phyloP scores from a whole-genome alignment of 2,329 filamentous ascomycete genomes.

The Sphaerulina vaccinii region DNA sequence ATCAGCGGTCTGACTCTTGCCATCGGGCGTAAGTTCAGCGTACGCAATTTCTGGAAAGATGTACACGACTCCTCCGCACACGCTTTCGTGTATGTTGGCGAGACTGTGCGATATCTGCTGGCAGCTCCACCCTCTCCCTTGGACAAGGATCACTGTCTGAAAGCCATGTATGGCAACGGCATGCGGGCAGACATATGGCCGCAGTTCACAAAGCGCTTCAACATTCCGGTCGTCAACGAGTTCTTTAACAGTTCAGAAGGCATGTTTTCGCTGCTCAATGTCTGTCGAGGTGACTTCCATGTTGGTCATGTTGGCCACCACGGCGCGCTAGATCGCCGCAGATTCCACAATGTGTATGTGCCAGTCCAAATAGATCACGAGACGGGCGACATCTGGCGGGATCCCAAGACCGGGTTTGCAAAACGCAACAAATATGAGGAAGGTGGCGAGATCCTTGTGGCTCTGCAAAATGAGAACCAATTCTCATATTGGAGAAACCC shows the following conservation, averaged over 20 bases:
- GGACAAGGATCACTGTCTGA: constrained; percentile 59
- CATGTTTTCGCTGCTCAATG: constrained; percentile 56
- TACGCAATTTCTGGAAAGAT: constrained; percentile 69
- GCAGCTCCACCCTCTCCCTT: constrained; percentile 63
- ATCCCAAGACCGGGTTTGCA: constrained; percentile 67
- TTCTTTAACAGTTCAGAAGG: constrained; percentile 80
- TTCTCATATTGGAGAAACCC: constrained; percentile 70
- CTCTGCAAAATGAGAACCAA: constrained; percentile 54
- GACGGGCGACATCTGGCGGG: constrained; percentile 64
- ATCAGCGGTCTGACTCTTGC: constrained; percentile 58
- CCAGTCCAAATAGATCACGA: constrained; percentile 69
- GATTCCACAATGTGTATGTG: constrained; percentile 56
- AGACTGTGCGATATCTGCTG: constrained; percentile 72
- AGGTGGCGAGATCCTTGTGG: constrained; percentile 75
- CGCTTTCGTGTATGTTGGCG: constrained; percentile 74
- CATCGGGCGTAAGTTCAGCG: constrained; percentile 67
- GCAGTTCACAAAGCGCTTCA: constrained; percentile 63
- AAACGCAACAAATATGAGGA: constrained; percentile 61
- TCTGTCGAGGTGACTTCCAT: constrained; percentile 56
- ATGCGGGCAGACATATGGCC: constrained; percentile 68
- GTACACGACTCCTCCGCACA: constrained; percentile 66
- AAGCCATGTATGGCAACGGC: constrained; percentile 65
- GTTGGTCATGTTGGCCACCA: constrained; percentile 69
- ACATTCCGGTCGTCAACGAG: constrained; percentile 62
- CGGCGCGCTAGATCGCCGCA: constrained; percentile 58